Base-by-base conservation (phyloP, 1,139 yeast genomes). In the Geotrichum reessii region DNA sequence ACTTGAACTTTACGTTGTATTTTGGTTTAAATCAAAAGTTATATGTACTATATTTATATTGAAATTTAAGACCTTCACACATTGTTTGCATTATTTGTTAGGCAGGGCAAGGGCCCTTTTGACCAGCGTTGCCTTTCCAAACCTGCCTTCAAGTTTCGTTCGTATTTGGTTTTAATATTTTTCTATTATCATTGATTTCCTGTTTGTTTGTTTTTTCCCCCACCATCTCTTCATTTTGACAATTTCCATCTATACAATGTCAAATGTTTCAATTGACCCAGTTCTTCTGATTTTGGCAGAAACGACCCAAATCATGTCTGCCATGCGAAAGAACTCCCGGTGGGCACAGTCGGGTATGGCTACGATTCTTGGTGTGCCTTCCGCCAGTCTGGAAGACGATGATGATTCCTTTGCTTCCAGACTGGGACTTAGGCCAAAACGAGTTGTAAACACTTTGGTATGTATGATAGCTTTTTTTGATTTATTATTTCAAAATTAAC, bases 271-370 rank as follows among this genome's bases (percentile, higher is more conserved):
- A 5, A 75, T 89, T 58, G 96, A 90, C 71, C 90, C 96, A 17
- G 81, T 87, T 62, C 87, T 96, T 4, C 82, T 92, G 65, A 86
- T 90, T 63, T 85, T 90, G 63, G 88, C 88, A 70, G 98, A 93
- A 74, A 90, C 97, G 71, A 86, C 90, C 71, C 79, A 86, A 58
- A 82, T 93, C 60, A 85, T 95, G 21, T 86, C 96, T 17, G 93
- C 95, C 33, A 91, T 93, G 97, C 80, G 99, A 56, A 92, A 92
- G 71, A 82, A 85, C 69, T 80, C 87, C 56, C 82, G 95, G 64
- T 86, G 89, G 84, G 79, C 87, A 12, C 90, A 86, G 65, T 83
- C 92, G 47, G 96, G 97, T 2, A 95, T 91, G 53, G 95, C 97
- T 6, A 91, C 96, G 7, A 83, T 92, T 50, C 76, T 92, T 50